Base-by-base conservation (phyloP, 1,284 basidiomycete species). In the Marasmius oreades region DNA sequence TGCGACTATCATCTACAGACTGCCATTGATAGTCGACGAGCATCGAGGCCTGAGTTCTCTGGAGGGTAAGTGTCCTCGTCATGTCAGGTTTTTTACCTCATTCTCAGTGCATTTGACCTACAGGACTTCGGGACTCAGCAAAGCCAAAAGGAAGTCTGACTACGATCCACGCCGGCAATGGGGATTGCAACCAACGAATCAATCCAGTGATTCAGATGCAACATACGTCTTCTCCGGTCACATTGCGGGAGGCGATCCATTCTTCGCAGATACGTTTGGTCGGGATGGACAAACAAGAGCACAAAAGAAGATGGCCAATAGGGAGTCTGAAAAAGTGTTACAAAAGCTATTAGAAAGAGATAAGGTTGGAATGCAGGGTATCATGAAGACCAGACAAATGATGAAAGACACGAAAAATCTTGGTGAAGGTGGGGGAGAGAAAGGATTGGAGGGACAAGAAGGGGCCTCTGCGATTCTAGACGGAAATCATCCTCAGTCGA, bases 1-100 rank as follows among this genome's bases (percentile, higher is more conserved):
- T 98, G 95, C 71, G 93, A 98, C 50, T 98, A 84, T 70, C 95
- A 98, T 71, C 71, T 96, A 26, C 86, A 92, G 60, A 76, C 79
- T 18, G 90, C 92, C 0, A 84, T 98, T n/a, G 80, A 92, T 69
- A 76, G 83, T 33, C 77, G 80, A 16, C 77, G 91, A 12, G 83
- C 86, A 0, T 81, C 80, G 0, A 79, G 95, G 45, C 81, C 94
- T 1, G 95, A 98, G 70, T 95, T 97, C 63, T 80, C 90, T 10
- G 75, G 77, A 3, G 88, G 90, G 92, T 93, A 61, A 37, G 82
- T 71, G 6, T 46, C 14, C 20, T 47, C 53, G 3, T 23, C 55
- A 12, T 60, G 18, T 54, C 36, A 10, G 26, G n/a, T n/a, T 16
- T 24, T 46, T 43, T 28, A 20, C 55, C 16, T 47, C 55, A 31